These are phyloP conservation scores for Crithidia expoeki DNA, from an alignment of 208 protist genomes.

Conservation along the genomic window DNA sequence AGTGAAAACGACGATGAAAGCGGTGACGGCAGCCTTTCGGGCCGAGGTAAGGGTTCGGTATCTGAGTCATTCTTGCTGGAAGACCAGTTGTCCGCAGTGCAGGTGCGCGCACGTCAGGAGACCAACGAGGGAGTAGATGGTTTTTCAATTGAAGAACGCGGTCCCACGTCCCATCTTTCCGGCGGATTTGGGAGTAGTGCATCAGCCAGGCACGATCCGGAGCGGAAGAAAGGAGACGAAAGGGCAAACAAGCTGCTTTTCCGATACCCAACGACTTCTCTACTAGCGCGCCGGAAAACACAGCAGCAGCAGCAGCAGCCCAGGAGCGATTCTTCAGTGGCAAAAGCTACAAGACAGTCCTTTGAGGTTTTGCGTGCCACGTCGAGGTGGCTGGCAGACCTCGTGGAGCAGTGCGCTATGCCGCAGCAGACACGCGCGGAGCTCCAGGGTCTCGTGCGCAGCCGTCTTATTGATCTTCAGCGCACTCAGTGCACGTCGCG, in stretches of 20 bases:
- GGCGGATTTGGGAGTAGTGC: not conserved
- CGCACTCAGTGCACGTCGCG: constrained; percentile 3
- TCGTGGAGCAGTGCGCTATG: constrained; percentile 19
- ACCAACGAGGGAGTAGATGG: not conserved
- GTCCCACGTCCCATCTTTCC: not conserved
- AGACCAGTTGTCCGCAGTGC: constrained; percentile 13
- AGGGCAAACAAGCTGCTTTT: not conserved
- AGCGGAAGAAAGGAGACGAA: too few relatives aligned
- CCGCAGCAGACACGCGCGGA: constrained; percentile 3
- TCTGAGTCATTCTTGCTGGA: not conserved
- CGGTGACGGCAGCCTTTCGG: not conserved
- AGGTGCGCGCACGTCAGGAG: constrained; percentile 9
- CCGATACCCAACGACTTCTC: not conserved
- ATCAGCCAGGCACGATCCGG: too few relatives aligned
- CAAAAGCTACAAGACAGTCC: not conserved
- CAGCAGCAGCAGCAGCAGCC: too few relatives aligned
- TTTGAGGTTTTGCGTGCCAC: constrained; percentile 7
- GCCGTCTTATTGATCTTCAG: constrained; percentile 4
- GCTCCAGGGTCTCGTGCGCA: constrained; percentile 15
- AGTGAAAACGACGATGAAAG: not conserved
- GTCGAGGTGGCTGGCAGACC: constrained; percentile 11
- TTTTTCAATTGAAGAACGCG: not conserved
- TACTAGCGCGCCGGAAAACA: not conserved
- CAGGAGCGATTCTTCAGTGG: too few relatives aligned
- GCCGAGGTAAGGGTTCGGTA: too few relatives aligned